Evolutionary conservation across 2,329 filamentous ascomycete species (phyloP).

Genomic region (Botrytis galanthina): DNA sequence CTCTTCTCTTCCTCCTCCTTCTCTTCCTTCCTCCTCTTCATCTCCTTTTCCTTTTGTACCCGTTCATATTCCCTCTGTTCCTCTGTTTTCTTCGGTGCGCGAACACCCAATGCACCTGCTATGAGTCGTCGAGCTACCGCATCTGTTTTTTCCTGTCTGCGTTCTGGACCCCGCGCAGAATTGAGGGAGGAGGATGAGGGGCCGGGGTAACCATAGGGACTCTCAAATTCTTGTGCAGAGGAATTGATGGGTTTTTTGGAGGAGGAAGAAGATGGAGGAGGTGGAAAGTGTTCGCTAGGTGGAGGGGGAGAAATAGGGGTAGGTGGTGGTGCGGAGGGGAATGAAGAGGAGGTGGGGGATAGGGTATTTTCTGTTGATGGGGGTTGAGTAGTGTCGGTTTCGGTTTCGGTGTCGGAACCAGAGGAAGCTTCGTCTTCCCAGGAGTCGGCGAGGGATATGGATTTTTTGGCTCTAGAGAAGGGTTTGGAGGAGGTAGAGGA

Average conservation of each 20-base stretch:
- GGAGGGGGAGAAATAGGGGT: conserved; percentile 60
- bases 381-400: conserved; percentile 21
- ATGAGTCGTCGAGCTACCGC: conserved; percentile 89
- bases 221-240: conserved; percentile 22
- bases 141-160: conserved; percentile 85
- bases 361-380: conserved; percentile 25
- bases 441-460: conserved; percentile 56
- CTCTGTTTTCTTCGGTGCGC: conserved; percentile 76
- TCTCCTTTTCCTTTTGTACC: conserved; percentile 80
- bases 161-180: conserved; percentile 27
- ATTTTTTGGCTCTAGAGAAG: conserved; percentile 35
- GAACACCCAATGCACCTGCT: conserved; percentile 79
- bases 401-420: conserved; percentile 32
- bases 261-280: conserved; percentile 4
- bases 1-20: conserved; percentile 59
- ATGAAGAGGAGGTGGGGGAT: conserved; percentile 28
- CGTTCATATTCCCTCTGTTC: conserved; percentile 86
- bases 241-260: background rate
- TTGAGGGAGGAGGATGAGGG: background rate
- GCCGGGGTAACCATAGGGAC: conserved; percentile 30
- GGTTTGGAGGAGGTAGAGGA: conserved; percentile 27
- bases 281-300: conserved; percentile 13
- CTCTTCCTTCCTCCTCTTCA: conserved; percentile 70
- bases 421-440: conserved; percentile 71
- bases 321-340: conserved; percentile 58